Base-by-base conservation (phyloP, 805 yeast species). In the Spathaspora girioi region DNA sequence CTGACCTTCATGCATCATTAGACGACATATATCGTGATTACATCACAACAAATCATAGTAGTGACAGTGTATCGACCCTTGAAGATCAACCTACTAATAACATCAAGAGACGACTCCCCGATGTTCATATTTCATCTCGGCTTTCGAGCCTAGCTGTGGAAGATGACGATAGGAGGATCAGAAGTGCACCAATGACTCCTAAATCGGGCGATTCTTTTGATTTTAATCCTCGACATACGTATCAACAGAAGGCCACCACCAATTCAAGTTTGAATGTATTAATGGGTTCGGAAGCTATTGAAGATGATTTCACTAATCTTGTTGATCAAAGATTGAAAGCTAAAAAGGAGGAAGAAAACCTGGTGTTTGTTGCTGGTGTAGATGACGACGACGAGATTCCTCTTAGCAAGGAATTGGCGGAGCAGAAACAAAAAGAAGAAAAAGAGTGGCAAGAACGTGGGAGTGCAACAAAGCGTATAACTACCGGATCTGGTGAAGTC, bases 221-320 rank as follows among this genome's bases (percentile, higher is more conserved):
- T 48, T 71, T 71, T 57, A 55, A 54, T 29, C 57, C 60, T 12
- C 52, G 52, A 29, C 38, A 48, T 50, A 51, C 32, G 35, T 43
- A 43, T 9, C 59, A 54, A 43, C 63, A 58, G 18, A 58, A 57
- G 6, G 68, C 66, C 4, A 51, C 65, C 52, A 68, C 74, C 18
- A 68, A 65, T 53, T 62, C 73, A 3, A 70, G 76, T 17, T 54
- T 73, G 50, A 68, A 72, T 46, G 73, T 72, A 10, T 59, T 73
- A 46, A 55, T 68, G 27, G 71, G 66, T 50, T n/a, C 46, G 4
- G 44, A 42, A 12, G 29, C 11, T 19, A 20, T 50, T 14, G 45
- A 40, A 29, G 53, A 55, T 5, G 35, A 44, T 23, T 26, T 48
- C 32, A 19, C 43, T 7, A 23, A 32, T 12, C 54, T 44, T 5